phyloP scores from a whole-genome alignment of 768 basidiomycete genomes.

The Tylopilus cervinicoccineus region DNA sequence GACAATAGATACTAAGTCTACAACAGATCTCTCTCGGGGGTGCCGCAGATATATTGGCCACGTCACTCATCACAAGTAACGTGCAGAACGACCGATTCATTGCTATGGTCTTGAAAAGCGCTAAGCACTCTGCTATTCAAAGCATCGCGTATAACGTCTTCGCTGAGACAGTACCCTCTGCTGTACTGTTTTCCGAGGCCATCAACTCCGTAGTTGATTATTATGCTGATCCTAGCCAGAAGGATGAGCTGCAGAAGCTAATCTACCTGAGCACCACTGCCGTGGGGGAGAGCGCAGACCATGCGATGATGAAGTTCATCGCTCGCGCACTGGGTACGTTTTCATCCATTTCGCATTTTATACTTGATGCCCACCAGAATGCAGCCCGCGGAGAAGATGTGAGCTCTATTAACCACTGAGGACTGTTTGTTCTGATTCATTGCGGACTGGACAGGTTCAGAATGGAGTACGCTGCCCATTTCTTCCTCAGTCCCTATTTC shows the following conservation, averaged over 20 bases:
- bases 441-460: constrained; percentile 36
- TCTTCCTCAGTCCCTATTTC: not conserved
- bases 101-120: constrained; percentile 9
- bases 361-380: constrained; percentile 30
- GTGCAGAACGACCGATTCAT: constrained; percentile 22
- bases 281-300: constrained; percentile 21
- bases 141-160: constrained; percentile 49
- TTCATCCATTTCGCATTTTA: not conserved
- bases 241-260: constrained; percentile 35
- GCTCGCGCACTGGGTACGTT: constrained; percentile 45
- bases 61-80: constrained; percentile 20
- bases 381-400: constrained; percentile 25
- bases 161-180: constrained; percentile 51
- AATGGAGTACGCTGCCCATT: constrained; percentile 32
- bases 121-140: constrained; percentile 15
- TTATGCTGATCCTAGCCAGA: constrained; percentile 43
- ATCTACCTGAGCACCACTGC: constrained; percentile 30
- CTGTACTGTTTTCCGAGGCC: constrained; percentile 51
- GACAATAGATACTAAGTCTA: not conserved
- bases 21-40: constrained; percentile 17
- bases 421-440: constrained; percentile 30
- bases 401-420: constrained; percentile 24
- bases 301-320: constrained; percentile 40
- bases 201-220: constrained; percentile 57
- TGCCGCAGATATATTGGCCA: constrained; percentile 18